These are phyloP conservation scores for Backusella psychrophila DNA, from an alignment of 192 early-diverging fungal genomes.

Conservation along the genomic window DNA sequence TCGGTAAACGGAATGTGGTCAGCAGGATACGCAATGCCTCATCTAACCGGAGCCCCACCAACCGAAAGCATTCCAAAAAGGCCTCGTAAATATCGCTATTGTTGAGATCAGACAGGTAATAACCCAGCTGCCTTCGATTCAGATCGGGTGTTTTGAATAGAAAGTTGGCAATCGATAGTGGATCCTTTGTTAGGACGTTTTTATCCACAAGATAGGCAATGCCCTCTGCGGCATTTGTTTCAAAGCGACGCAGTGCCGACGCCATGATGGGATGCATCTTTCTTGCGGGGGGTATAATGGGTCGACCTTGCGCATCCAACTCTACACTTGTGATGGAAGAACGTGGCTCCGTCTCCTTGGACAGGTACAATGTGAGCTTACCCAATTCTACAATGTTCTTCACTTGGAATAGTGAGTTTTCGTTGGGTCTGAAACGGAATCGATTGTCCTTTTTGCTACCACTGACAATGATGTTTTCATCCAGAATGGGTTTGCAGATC, in stretches of 20 bases:
- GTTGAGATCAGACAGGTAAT: conserved; percentile 52
- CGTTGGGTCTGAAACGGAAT: conserved; percentile 30
- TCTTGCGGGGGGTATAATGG: conserved; percentile 35
- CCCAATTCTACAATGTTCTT: conserved; percentile 52
- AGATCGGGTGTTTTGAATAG: conserved; percentile 66
- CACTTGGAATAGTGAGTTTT: conserved; percentile 52
- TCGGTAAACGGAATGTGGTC: conserved; percentile 51
- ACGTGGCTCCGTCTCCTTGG: conserved; percentile 34
- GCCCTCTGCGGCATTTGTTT: conserved; percentile 53
- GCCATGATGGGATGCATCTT: conserved; percentile 57
- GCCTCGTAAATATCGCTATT: conserved; percentile 56
- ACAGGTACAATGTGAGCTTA: conserved; percentile 42
- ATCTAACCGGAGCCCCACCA: conserved; percentile 54
- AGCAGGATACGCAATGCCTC: conserved; percentile 59
- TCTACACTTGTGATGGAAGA: not conserved
- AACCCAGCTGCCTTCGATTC: conserved; percentile 52
- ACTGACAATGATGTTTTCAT: conserved; percentile 39
- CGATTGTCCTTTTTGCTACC: not conserved
- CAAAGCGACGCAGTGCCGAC: conserved; percentile 58
- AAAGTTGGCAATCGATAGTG: conserved; percentile 62
- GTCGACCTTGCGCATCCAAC: not conserved
- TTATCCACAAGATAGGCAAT: conserved; percentile 59
- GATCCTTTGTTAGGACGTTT: conserved; percentile 50
- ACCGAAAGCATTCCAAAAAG: conserved; percentile 53
- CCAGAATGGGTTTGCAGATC: conserved; percentile 62